Conservation (phyloP, 2,329 filamentous ascomycete species). For the Alternaria sp. region DNA sequence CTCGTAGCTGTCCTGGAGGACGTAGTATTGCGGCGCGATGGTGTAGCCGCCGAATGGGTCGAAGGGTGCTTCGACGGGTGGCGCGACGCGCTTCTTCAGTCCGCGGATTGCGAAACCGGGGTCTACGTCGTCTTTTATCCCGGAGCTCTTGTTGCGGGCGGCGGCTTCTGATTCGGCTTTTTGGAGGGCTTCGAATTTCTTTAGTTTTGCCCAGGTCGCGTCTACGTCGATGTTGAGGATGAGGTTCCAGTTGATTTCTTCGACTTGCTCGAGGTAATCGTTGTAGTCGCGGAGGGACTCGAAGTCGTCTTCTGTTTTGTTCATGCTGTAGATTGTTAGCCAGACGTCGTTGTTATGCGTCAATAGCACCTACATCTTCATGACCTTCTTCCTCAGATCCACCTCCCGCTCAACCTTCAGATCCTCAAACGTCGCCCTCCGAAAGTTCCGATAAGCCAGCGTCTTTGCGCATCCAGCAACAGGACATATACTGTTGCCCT, state of each 20-base stretch:
- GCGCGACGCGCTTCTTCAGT: slow-evolving; percentile 69
- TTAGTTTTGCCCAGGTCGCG: slow-evolving; percentile 66
- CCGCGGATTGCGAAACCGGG: slow-evolving; percentile 73
- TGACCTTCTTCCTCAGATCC: slow-evolving; percentile 83
- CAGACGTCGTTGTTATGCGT: neutral
- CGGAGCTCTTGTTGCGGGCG: slow-evolving; percentile 67
- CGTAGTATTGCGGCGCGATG: slow-evolving; percentile 70
- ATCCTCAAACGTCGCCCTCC: slow-evolving; percentile 88
- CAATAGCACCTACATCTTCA: slow-evolving; percentile 55
- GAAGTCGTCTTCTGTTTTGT: slow-evolving; percentile 90
- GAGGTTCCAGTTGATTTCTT: slow-evolving; percentile 88
- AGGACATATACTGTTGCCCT: slow-evolving; percentile 89
- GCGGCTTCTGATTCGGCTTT: slow-evolving; percentile 56
- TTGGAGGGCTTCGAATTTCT: slow-evolving; percentile 76
- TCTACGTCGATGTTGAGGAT: slow-evolving; percentile 73
- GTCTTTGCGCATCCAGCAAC: slow-evolving; percentile 88
- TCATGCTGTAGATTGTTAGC: slow-evolving; percentile 67
- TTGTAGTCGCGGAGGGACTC: slow-evolving; percentile 84
- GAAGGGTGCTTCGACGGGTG: slow-evolving; percentile 75
- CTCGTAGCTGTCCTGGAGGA: slow-evolving; percentile 72
- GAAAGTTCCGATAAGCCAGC: slow-evolving; percentile 82
- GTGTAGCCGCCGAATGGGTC: slow-evolving; percentile 84
- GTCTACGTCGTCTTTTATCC: slow-evolving; percentile 15
- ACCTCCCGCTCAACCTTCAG: slow-evolving; percentile 89
- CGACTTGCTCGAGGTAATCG: slow-evolving; percentile 91